Evolutionary conservation across 1,139 yeast genomes (phyloP), one percentile per base, ranked within the genome.

Genomic region (Pichia sp.): DNA sequence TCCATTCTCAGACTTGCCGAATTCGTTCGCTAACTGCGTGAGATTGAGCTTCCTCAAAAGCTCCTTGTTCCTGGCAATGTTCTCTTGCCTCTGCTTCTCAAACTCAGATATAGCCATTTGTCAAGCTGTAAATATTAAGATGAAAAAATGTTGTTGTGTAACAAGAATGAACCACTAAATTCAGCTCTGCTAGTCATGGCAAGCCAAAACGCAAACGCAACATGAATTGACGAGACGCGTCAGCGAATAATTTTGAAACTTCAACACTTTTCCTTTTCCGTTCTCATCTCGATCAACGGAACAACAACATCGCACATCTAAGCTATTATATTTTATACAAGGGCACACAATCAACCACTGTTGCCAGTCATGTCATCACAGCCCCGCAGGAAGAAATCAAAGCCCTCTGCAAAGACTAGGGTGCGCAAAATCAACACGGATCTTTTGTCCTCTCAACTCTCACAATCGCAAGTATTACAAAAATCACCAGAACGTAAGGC

Each of bases 11-110:
- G 34, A 38, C 32, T 46, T 46, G 7, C 44, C 46, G 33, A 69
- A 62, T 8, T 62, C 68, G 41, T 51, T 51, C 5, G 68, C 60
- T 11, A 64, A 55, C 10, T 60, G 51, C 27, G 61, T 63, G 16
- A 74, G 49, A 41, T 70, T 72, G 34, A 74, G 53, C 39, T 69
- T 65, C 47, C 63, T 61, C 34, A 74, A 53, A 17, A 74, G 57
- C 39, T 67, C 74, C 51, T 68, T 67, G 47, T 74, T 74, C 39
- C 80, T 59, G 33, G 69, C 74, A 28, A 74, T 74, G 49, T 74
- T 74, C 33, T 67, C 84, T 50, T 72, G 77, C 41, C 93, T 64
- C 50, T 77, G 79, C 48, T 64, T 70, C 57, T 83, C 93, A 53
- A 82, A 79, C 27, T 78, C 83, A 2, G 82, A 70, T 23, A 78